Evolutionary conservation across 768 basidiomycete genomes (phyloP).

Genomic region (Boletus edulis): DNA sequence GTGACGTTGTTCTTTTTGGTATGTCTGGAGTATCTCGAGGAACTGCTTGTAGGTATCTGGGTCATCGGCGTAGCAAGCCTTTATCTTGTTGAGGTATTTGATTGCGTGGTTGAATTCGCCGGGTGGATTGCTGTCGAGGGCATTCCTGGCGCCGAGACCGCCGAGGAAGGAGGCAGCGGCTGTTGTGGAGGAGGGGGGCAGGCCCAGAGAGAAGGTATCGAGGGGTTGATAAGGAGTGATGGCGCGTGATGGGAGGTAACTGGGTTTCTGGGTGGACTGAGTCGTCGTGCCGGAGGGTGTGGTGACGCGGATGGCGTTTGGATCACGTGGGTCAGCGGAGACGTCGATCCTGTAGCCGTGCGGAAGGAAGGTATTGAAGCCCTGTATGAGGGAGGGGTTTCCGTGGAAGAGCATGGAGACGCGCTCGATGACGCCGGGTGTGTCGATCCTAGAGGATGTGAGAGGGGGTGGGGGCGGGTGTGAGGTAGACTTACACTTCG

Average conservation of each 20-base stretch:
- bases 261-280: conserved; percentile 42
- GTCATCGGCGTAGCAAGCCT: conserved; percentile 83
- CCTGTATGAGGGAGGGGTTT: conserved; percentile 87
- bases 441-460: conserved; percentile 73
- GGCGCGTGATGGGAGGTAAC: conserved; percentile 42
- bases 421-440: conserved; percentile 94
- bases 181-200: conserved; percentile 46
- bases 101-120: conserved; percentile 93
- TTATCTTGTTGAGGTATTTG: conserved; percentile 98
- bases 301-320: conserved; percentile 76
- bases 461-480: background rate
- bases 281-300: conserved; percentile 73
- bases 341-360: conserved; percentile 92
- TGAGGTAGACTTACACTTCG: conserved; percentile 63
- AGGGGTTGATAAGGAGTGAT: conserved; percentile 43
- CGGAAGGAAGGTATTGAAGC: conserved; percentile 97
- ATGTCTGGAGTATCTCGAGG: conserved; percentile 82
- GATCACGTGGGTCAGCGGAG: conserved; percentile 65
- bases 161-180: conserved; percentile 68
- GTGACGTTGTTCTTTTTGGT: conserved; percentile 80
- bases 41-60: conserved; percentile 93
- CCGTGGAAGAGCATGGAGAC: conserved; percentile 92
- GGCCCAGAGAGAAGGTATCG: conserved; percentile 47
- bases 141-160: conserved; percentile 49
- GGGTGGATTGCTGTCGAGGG: conserved; percentile 50